Base-by-base conservation (phyloP, 768 basidiomycete genomes). In the Hygrocybe coccinea region DNA sequence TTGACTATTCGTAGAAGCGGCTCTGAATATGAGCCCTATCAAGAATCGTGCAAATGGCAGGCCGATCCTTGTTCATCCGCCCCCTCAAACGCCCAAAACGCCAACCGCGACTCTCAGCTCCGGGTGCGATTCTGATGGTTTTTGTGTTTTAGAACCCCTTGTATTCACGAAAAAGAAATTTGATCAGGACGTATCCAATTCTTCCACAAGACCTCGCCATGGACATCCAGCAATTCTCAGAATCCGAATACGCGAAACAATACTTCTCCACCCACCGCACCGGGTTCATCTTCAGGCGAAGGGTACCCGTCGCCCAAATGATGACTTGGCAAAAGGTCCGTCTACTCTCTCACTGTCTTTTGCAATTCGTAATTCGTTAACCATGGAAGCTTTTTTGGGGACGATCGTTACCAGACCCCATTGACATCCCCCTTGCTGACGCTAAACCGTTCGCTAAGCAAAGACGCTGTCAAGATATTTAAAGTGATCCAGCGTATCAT, bases 261-360 rank as follows among this genome's bases (percentile, higher is more conserved):
- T 95, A 95, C 67, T 95, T 97, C 66, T 89, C 92, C 15, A 92
- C 85, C 1, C 91, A 93, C 63, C 81, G 86, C n/a, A 88, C 84
- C 7, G 94, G 94, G 0, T 86, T 95, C 65, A 86, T 93, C 56
- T 93, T 93, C 70, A 79, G 81, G 58, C 80, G 91, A 45, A 83
- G 78, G 57, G 82, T 95, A 1, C 92, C 94, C 1, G 82, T 95
- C 3, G 84, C 79, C 21, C 86, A 91, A 64, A 81, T 95, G 72
- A 93, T 97, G 89, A 79, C 82, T 47, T 95, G 92, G 91, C 94
- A 95, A 68, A 91, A 87, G 79, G 85, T 82, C 52, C 48, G 47
- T 25, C 17, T 17, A 29, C 54, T 45, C 12, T 38, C 22, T 43
- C 38, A 5, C 48, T 38, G 10, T 38, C 37, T n/a, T n/a, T 15